Conservation (phyloP, 495 filamentous ascomycete species). For the Penicillium coffeae region DNA sequence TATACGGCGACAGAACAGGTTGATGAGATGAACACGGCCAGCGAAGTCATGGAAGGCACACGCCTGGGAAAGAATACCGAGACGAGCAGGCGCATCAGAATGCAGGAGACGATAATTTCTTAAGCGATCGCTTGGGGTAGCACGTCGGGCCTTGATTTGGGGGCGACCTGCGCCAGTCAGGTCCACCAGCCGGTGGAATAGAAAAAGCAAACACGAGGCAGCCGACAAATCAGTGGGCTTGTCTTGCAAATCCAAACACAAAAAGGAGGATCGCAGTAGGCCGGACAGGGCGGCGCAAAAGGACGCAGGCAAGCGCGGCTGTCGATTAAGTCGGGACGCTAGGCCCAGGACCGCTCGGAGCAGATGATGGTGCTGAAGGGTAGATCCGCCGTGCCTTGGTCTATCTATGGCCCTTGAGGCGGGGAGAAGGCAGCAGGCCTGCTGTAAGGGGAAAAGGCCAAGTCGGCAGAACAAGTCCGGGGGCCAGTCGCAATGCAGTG, state of each 20-base stretch:
- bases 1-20: not conserved
- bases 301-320: conserved; percentile 21
- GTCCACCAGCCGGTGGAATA: conserved; percentile 39
- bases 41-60: conserved; percentile 11
- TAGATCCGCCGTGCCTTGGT: conserved; percentile 18
- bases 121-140: conserved; percentile 16
- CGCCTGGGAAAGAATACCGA: conserved; percentile 17
- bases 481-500: conserved; percentile 1
- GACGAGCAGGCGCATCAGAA: conserved; percentile 17
- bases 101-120: conserved; percentile 16
- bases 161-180: conserved; percentile 64
- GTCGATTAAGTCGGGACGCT: conserved; percentile 10
- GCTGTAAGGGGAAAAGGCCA: conserved; percentile 15
- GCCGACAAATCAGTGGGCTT: conserved; percentile 16
- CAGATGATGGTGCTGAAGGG: conserved; percentile 13
- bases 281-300: conserved; percentile 1
- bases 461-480: conserved; percentile 2
- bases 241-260: not conserved
- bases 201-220: conserved; percentile 15
- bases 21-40: not conserved
- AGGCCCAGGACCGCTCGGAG: conserved; percentile 5
- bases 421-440: conserved; percentile 9
- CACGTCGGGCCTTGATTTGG: not conserved
- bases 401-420: not conserved
- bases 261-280: conserved; percentile 2